Evolutionary conservation across 2,329 filamentous ascomycete genomes (phyloP), one percentile per base, ranked within the genome.

Genomic region (Apiospora phragmitis): DNA sequence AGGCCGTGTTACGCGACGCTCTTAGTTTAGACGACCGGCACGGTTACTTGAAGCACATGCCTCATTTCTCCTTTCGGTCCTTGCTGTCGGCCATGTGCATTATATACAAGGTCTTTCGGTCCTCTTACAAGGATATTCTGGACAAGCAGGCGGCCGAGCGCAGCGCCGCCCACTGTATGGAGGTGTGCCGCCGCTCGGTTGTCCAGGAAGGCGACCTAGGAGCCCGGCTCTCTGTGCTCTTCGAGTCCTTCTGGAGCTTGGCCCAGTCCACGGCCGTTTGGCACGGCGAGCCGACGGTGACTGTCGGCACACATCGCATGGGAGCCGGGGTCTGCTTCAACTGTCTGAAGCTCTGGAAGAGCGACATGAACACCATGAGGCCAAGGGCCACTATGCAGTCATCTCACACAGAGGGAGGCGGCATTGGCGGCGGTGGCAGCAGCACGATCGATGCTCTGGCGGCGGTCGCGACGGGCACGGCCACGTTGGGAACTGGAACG

Each of bases 151-250:
- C 68, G 14, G 72, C 72, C 7, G 74, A 75, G 69, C 70, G 67
- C 12, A 78, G 79, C 3, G 76, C 76, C 9, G 71, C 72, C 21
- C 81, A 83, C 70, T 77, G 76, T 1, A 76, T 84, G 43, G 73
- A 76, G 21, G 80, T 83, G 4, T 76, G 85, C 47, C 76, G 81
- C 47, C 79, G 78, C 41, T 86, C 84, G 74, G 84, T 83, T 3
- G 79, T 88, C 24, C 79, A 83, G 70, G 86, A 88, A 14, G 82
- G 79, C 26, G 87, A 89, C 74, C 80, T 89, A 2, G 80, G 86
- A 1, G 78, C 80, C 62, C 83, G 87, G 21, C 81, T 81, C 0
- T 78, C 81, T 47, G 80, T 82, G 70, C 83, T 88, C 71, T 79
- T 88, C 62, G 85, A 87, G 74, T 83, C 83, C 1, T 77, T 82